Percentiles rank a stretch among this genome's conserved stretches.
Evolutionary conservation across 176 grass and related monocot species (phyloP).

Genomic region (Lolium multiflorum): DNA sequence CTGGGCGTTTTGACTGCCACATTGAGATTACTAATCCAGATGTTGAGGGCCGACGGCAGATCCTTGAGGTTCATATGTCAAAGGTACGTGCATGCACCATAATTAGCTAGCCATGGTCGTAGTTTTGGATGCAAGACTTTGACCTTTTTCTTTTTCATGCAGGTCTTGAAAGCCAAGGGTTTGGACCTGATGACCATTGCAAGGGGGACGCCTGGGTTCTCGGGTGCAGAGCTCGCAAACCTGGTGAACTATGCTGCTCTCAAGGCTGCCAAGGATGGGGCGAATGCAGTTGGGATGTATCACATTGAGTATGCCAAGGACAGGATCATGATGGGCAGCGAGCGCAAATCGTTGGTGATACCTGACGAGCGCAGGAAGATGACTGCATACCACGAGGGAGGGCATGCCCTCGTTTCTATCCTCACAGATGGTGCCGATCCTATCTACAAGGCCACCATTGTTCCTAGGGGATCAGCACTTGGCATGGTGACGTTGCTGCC

Average conservation of each 20-base stretch:
- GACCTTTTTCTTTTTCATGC: background rate
- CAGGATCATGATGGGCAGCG: background rate
- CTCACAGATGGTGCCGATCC: background rate
- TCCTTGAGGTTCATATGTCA: conserved; percentile 79
- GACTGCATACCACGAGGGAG: conserved; percentile 1
- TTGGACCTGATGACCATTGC: background rate
- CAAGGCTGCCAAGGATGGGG: conserved; percentile 15
- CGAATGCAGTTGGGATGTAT: background rate
- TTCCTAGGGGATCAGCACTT: background rate
- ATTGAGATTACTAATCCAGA: conserved; percentile 83
- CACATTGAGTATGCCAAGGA: background rate
- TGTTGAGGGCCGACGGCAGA: conserved; percentile 75
- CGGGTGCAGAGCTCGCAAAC: conserved; percentile 1
- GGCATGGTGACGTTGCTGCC: background rate
- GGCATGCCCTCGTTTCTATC: background rate
- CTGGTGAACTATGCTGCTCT: background rate
- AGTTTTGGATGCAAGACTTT: background rate
- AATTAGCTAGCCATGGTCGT: no score
- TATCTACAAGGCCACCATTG: conserved; percentile 5
- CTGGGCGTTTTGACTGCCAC: conserved; percentile 84
- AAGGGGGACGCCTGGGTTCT: background rate
- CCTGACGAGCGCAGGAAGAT: background rate
- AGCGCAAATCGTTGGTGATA: background rate
- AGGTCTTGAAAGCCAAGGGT: background rate
- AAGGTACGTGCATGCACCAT: conserved; percentile 51